Conservation (phyloP, 73 alveolate species). For the Stentor roeselii region DNA sequence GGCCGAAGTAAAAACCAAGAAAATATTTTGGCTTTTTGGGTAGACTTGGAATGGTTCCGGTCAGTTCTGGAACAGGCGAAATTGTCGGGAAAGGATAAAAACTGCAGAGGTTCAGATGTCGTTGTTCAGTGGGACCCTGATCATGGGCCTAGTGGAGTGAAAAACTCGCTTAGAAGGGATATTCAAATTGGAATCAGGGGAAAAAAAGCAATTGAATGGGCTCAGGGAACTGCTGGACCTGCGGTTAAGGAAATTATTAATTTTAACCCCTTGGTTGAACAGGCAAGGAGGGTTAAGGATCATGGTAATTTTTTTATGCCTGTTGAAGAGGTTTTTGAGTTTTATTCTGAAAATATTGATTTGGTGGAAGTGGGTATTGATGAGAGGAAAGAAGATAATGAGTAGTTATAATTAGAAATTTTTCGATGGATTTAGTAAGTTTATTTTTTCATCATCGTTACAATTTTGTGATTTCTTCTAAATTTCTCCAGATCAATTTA, state of each 20-base stretch:
- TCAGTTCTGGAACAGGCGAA: background rate
- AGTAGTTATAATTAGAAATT: too few species aligned
- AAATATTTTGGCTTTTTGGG: background rate
- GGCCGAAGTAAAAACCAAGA: background rate
- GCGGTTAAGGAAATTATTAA: background rate
- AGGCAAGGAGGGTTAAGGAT: background rate
- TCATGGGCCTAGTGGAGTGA: constrained; percentile 5
- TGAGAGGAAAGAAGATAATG: too few species aligned
- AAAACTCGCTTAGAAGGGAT: background rate
- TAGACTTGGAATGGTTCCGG: background rate
- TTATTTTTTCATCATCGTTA: too few species aligned
- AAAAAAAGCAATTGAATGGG: background rate
- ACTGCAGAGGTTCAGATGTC: background rate
- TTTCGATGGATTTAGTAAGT: too few species aligned
- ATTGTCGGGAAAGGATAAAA: background rate
- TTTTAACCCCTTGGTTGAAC: background rate
- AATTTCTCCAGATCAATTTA: too few species aligned
- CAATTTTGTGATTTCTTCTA: too few species aligned
- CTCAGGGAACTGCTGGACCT: constrained; percentile 11
- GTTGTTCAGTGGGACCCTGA: constrained; percentile 26
- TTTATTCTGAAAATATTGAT: too few species aligned
- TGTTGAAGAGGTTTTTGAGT: too few species aligned
- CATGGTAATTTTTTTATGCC: background rate
- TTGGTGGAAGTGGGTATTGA: too few species aligned
- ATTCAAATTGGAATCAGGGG: background rate